A percentile compares a stretch with the other conserved stretches of the same genome.
Evolutionary conservation across 2,329 filamentous ascomycete genomes (phyloP).

Genomic region (Colletotrichum tabaci): DNA sequence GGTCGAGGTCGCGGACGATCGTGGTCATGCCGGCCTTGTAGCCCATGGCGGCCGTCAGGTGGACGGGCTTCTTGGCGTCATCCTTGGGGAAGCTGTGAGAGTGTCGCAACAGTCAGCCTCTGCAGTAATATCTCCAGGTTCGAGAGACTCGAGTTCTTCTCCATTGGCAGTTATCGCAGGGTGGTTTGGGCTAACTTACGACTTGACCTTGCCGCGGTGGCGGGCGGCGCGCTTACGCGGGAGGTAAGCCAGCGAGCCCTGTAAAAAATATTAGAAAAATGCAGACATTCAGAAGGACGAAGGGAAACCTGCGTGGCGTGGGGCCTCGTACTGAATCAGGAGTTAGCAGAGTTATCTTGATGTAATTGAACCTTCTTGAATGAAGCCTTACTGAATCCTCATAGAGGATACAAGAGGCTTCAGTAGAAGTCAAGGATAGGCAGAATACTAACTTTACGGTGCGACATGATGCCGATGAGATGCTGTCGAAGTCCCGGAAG

Average conservation of each 20-base stretch:
- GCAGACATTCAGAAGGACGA: no score
- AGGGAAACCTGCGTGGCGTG: conserved; percentile 77
- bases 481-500: conserved; percentile 20
- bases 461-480: conserved; percentile 35
- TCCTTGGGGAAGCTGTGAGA: conserved; percentile 94
- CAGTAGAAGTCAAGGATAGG: no score
- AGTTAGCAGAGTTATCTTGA: no score
- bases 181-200: conserved; percentile 71
- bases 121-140: conserved; percentile 46
- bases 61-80: conserved; percentile 99
- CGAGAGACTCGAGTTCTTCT: conserved; percentile 41
- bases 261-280: no score
- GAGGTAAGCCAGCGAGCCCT: conserved; percentile 85
- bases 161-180: background rate
- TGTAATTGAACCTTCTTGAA: no score
- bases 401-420: no score
- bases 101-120: conserved; percentile 44
- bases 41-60: conserved; percentile 97
- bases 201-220: conserved; percentile 98
- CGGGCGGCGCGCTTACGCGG: conserved; percentile 93
- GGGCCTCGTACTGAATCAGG: conserved; percentile 76
- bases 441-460: conserved; percentile 44
- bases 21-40: conserved; percentile 99
- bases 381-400: no score
- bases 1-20: conserved; percentile 98